Base-by-base conservation (phyloP, 2,329 filamentous ascomycete species). In the Sphaerulina vaccinii region DNA sequence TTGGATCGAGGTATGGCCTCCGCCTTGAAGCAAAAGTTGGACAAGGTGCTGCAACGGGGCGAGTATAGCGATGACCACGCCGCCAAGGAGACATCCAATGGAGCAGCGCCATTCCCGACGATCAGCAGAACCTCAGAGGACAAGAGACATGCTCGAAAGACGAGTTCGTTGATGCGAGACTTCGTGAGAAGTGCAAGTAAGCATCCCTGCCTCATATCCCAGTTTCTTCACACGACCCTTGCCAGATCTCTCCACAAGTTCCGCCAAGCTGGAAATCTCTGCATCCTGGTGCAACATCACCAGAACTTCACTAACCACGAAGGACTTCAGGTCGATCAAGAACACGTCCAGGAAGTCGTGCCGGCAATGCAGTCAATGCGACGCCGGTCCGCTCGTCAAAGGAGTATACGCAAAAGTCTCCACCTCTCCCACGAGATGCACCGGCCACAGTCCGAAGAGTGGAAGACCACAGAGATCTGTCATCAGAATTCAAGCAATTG, bases 21-120 rank as follows among this genome's bases (percentile, higher is more conserved):
- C 18, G 40, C 27, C 15, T 9, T 54, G 24, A 54, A 54, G 51
- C 51, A 54, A 21, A 54, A 54, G 51, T 40, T 54, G 46, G 47
- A 44, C 27, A 49, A 49, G 35, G 51, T 48, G n/a, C n/a, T 54
- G 46, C 51, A 54, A 13, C 18, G 44, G 36, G 35, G 51, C 9
- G 47, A 45, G 15, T 27, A 49, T 3, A 39, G 46, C 22, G 27
- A 46, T n/a, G 45, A 49, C 15, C 8, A 45, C 45, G 36, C 7
- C 15, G 27, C 19, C 16, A 13, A 35, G 2, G 13, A n/a, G n/a
- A n/a, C n/a, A n/a, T n/a, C 11, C 2, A n/a, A 41, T 23, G 10
- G 16, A 15, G 36, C 32, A n/a, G 45, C 45, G 16, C 45, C 45
- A 8, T 40, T 24, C 1, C 37, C 45, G 24, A 37, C 36, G 13